Percentiles rank a stretch among this genome's conserved stretches.
Conservation (phyloP, 2,329 filamentous ascomycete species). For the Chrysoporthe deuterocubensis region DNA sequence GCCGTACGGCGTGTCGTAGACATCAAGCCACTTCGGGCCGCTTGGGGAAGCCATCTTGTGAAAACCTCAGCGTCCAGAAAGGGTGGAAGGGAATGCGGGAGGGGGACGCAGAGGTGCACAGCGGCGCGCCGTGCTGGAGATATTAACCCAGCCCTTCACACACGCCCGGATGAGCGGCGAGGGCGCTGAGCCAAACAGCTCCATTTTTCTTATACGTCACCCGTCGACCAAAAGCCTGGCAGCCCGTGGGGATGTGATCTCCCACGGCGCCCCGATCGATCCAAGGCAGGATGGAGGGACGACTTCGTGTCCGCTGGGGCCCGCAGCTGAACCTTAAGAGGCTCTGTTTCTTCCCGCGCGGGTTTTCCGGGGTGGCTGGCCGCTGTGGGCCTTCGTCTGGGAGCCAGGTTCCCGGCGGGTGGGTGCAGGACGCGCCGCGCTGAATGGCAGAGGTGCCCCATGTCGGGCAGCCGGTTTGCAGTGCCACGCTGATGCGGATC, state of each 20-base stretch:
- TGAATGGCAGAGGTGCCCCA: not conserved
- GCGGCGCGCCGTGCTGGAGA: not conserved
- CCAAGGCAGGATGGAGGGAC: not conserved
- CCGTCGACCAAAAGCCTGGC: not conserved
- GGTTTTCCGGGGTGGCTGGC: not conserved
- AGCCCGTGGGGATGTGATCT: not conserved
- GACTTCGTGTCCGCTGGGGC: constrained; percentile 9
- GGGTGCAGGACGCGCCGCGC: not conserved
- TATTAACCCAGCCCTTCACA: not conserved
- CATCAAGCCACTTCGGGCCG: constrained; percentile 9
- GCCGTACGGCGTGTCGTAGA: constrained; percentile 27
- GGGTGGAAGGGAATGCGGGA: not conserved
- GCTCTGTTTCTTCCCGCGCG: not conserved
- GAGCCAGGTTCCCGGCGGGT: not conserved
- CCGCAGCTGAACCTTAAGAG: constrained; percentile 12
- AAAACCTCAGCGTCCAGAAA: not conserved
- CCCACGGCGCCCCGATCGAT: not conserved
- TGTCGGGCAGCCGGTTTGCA: not conserved
- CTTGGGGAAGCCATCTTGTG: not conserved
- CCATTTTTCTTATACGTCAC: constrained; percentile 25
- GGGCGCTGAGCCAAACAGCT: constrained; percentile 19
- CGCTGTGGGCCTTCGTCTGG: not conserved
- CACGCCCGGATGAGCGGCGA: not conserved
- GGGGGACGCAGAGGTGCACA: not conserved
- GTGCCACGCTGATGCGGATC: constrained; percentile 10